These are phyloP conservation scores for Paspalum vaginatum DNA, from an alignment of 176 grass and related monocot species.

Conservation along the genomic window DNA sequence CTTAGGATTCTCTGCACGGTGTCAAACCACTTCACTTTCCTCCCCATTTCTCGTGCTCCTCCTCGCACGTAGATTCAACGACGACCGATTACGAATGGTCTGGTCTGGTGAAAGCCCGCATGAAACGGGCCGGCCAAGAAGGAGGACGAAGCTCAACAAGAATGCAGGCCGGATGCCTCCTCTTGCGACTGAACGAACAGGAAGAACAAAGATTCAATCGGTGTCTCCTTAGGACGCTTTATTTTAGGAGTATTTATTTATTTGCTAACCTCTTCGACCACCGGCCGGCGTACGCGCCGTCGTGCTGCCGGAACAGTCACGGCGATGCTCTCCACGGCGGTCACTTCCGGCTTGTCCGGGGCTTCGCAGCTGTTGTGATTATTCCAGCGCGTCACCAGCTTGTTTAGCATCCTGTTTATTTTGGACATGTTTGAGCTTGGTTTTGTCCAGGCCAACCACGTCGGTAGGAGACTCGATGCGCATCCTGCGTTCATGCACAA, in stretches of 20 bases:
- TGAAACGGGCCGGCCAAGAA: neutral
- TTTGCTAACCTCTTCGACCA: neutral
- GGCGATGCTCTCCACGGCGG: slow-evolving; percentile 11
- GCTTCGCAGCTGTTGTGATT: neutral
- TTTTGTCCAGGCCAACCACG: too few species aligned
- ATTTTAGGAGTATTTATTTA: too few species aligned
- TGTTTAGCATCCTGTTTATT: too few species aligned
- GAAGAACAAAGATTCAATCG: too few species aligned
- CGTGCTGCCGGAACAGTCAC: neutral
- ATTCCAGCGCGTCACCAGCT: neutral
- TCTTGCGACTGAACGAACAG: too few species aligned
- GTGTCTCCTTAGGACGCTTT: too few species aligned
- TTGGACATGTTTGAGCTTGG: too few species aligned
- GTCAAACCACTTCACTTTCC: slow-evolving; percentile 62
- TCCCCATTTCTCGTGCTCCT: slow-evolving; percentile 47
- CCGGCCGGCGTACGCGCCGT: too few species aligned
- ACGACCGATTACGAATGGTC: neutral
- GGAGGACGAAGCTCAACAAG: neutral
- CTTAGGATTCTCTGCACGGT: slow-evolving; percentile 64
- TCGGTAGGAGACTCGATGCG: too few species aligned
- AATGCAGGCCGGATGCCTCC: too few species aligned
- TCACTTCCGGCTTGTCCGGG: neutral
- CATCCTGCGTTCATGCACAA: too few species aligned
- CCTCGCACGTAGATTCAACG: neutral
- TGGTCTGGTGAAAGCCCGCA: neutral